Conservation (phyloP, 2,329 filamentous ascomycete species). For the Fonsecaea erecta region DNA sequence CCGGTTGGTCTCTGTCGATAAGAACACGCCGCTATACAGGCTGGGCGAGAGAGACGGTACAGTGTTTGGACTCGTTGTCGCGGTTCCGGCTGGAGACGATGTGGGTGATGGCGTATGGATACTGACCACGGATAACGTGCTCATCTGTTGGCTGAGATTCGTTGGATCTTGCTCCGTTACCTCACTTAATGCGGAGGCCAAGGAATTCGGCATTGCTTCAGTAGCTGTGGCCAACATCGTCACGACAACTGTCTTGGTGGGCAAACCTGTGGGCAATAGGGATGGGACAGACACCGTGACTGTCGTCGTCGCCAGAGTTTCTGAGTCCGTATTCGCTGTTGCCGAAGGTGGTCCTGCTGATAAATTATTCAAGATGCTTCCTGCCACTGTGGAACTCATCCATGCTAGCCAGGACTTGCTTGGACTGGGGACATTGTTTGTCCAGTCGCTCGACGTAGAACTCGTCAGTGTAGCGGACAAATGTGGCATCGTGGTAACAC, state of each 20-base stretch:
- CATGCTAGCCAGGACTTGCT: not conserved
- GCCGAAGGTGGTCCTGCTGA: not conserved
- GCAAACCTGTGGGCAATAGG: not conserved
- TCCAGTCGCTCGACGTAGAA: not conserved
- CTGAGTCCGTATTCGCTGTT: not conserved
- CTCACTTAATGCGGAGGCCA: not conserved
- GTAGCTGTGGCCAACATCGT: not conserved
- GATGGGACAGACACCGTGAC: conserved; percentile 10
- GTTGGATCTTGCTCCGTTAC: not conserved
- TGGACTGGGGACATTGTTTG: not conserved
- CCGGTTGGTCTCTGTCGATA: conserved; percentile 8
- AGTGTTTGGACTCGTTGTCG: not conserved
- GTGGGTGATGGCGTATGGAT: not conserved
- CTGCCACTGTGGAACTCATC: not conserved
- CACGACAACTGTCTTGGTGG: not conserved
- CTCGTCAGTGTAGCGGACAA: not conserved
- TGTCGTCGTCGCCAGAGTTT: not conserved
- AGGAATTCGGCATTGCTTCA: not conserved
- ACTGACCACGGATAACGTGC: not conserved
- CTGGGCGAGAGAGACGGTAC: not conserved
- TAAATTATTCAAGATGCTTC: not conserved
- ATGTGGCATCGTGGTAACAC: not conserved
- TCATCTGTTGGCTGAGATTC: not conserved
- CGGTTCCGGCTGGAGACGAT: not conserved
- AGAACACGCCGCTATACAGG: not conserved